Evolutionary conservation across 257 asterid genomes (phyloP).

Genomic region (Fraxinus pennsylvanica): DNA sequence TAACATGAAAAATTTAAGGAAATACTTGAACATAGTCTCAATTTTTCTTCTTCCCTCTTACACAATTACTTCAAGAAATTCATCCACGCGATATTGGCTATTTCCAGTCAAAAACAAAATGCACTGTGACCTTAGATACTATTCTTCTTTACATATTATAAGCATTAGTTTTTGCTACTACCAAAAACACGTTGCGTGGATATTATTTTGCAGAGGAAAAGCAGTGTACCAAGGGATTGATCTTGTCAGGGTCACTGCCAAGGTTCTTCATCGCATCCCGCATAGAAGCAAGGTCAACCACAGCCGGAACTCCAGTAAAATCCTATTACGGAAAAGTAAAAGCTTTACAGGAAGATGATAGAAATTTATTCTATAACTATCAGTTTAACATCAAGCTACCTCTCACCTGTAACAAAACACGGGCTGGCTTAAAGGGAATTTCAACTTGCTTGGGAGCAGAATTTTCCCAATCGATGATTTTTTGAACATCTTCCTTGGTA

Average conservation of each 20-base stretch:
- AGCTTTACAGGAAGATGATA: constrained; percentile 2
- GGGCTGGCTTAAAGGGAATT: constrained; percentile 95
- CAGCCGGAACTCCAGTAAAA: constrained; percentile 97
- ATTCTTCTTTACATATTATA: not conserved
- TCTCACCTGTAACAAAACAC: constrained; percentile 83
- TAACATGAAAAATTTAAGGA: not conserved
- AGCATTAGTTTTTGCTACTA: not conserved
- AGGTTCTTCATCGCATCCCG: constrained; percentile 88
- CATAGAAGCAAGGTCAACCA: constrained; percentile 94
- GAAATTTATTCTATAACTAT: constrained; percentile 5
- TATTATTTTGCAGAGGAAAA: constrained; percentile 15
- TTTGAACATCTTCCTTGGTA: constrained; percentile 42
- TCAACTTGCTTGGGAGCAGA: constrained; percentile 51
- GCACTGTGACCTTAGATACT: not conserved
- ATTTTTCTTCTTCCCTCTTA: not conserved
- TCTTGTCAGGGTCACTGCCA: constrained; percentile 75
- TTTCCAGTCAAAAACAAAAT: not conserved
- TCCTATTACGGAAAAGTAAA: constrained; percentile 46
- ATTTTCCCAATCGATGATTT: constrained; percentile 47
- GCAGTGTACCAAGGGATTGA: constrained; percentile 79
- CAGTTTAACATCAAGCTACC: not conserved
- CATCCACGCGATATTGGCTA: not conserved
- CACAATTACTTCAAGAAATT: not conserved
- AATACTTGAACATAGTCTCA: not conserved
- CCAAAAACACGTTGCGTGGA: constrained; percentile 4